A percentile compares a stretch with the other conserved stretches of the same genome.
phyloP scores from a whole-genome alignment of 78 protist species.

The Tieghemostelium lacteum region DNA sequence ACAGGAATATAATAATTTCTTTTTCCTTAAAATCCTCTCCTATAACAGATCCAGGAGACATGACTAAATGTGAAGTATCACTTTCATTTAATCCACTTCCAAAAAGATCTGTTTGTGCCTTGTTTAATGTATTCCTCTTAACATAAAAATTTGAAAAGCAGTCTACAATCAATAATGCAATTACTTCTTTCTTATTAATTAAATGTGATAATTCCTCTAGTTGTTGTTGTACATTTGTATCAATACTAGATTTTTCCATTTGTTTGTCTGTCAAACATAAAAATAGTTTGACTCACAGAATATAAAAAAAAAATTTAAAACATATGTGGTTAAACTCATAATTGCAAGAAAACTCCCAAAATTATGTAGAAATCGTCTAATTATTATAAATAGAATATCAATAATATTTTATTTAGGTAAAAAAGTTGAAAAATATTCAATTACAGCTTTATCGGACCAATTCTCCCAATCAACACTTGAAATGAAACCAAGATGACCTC shows the following conservation, averaged over 20 bases:
- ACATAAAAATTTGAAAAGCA: slow-evolving; percentile 32
- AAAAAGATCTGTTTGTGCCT: background rate
- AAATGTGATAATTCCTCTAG: background rate
- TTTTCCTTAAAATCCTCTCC: slow-evolving; percentile 9
- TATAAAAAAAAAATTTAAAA: no score
- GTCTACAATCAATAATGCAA: slow-evolving; percentile 42
- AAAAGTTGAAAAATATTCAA: slow-evolving; percentile 47
- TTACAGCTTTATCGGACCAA: slow-evolving; percentile 43
- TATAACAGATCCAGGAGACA: slow-evolving; percentile 1
- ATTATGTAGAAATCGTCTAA: no score
- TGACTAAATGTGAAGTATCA: background rate
- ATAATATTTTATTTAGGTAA: no score
- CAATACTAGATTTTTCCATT: no score
- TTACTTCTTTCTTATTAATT: slow-evolving; percentile 27
- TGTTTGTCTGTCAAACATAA: no score
- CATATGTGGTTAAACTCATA: no score
- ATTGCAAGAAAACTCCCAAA: no score
- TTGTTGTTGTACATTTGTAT: no score
- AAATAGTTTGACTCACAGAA: no score
- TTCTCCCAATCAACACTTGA: background rate
- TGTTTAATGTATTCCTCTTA: background rate
- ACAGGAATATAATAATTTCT: slow-evolving; percentile 37
- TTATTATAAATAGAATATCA: no score
- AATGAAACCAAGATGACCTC: slow-evolving; percentile 71
- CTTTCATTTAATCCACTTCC: background rate